Conservation (phyloP, 331 rosid species). For the Acacia concinna region DNA sequence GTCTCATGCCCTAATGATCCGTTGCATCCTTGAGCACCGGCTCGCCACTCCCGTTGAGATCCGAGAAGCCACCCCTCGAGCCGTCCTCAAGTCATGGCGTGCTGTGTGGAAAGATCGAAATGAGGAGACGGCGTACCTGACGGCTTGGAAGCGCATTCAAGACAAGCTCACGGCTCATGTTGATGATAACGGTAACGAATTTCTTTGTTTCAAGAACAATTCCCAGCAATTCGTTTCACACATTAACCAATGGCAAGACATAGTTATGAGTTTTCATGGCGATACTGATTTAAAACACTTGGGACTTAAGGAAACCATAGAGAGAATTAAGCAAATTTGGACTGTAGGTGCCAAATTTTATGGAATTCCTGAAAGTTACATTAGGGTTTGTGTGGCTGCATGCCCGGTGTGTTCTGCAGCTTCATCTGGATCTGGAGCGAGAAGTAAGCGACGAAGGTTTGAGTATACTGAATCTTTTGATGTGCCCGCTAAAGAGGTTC, state of each 20-base stretch:
- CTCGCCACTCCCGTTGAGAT: conserved; percentile 83
- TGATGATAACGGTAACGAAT: conserved; percentile 63
- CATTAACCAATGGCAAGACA: conserved; percentile 85
- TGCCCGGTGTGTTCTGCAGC: conserved; percentile 71
- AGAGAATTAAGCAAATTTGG: conserved; percentile 88
- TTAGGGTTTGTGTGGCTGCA: conserved; percentile 84
- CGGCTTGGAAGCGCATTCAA: conserved; percentile 98
- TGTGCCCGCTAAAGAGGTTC: conserved; percentile 93
- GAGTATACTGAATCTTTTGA: conserved; percentile 93
- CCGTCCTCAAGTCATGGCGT: conserved; percentile 93
- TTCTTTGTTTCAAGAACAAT: conserved; percentile 92
- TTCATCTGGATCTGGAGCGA: conserved; percentile 42
- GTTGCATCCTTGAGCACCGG: conserved; percentile 72
- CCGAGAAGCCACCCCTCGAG: conserved; percentile 76
- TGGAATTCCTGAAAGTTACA: conserved; percentile 92
- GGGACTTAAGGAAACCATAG: conserved; percentile 82
- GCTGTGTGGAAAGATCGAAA: conserved; percentile 98
- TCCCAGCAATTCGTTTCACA: conserved; percentile 87
- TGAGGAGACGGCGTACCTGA: conserved; percentile 90
- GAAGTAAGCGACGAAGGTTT: conserved; percentile 82
- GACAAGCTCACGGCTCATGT: conserved; percentile 76
- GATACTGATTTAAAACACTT: conserved; percentile 82
- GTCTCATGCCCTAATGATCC: conserved; percentile 89
- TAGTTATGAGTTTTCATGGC: conserved; percentile 76
- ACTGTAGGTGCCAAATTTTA: conserved; percentile 98